phyloP scores from a whole-genome alignment of 257 asterid species.

The Capsicum rhomboideum region DNA sequence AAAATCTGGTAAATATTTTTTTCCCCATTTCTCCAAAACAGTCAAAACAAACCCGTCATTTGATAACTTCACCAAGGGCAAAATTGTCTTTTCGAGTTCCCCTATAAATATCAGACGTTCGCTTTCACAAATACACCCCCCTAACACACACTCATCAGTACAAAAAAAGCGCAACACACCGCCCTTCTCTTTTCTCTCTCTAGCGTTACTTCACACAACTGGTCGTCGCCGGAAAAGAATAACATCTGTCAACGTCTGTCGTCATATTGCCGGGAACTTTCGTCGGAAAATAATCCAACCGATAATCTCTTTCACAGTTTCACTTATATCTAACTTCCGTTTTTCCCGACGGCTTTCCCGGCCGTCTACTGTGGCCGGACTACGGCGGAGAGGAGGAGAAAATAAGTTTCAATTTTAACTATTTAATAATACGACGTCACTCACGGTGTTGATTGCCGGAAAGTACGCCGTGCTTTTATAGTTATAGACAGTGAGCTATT shows the following conservation, averaged over 20 bases:
- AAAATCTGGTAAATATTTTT: slow-evolving; percentile 11
- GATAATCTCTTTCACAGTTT: background rate
- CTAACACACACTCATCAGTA: background rate
- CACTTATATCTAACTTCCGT: background rate
- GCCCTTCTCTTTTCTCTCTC: slow-evolving; percentile 13
- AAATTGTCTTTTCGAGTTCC: slow-evolving; percentile 6
- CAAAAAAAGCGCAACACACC: background rate
- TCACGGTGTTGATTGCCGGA: background rate
- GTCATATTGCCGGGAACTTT: background rate
- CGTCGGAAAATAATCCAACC: background rate
- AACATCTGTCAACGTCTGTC: slow-evolving; percentile 2
- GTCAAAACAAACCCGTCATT: slow-evolving; percentile 73
- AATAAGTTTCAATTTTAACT: background rate
- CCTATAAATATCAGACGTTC: slow-evolving; percentile 37
- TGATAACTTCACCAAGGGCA: slow-evolving; percentile 18
- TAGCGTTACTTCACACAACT: background rate
- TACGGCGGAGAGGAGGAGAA: background rate
- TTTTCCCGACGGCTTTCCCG: background rate
- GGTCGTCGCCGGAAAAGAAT: slow-evolving; percentile 8
- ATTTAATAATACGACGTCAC: background rate
- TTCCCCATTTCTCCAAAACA: slow-evolving; percentile 22
- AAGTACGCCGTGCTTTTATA: background rate
- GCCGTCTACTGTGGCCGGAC: background rate
- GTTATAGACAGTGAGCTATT: background rate
- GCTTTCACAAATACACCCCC: slow-evolving; percentile 43